Percentiles rank a stretch among this genome's conserved stretches.
Conservation (phyloP, 176 grass and related monocot genomes). For the Rhynchospora tenuis region DNA sequence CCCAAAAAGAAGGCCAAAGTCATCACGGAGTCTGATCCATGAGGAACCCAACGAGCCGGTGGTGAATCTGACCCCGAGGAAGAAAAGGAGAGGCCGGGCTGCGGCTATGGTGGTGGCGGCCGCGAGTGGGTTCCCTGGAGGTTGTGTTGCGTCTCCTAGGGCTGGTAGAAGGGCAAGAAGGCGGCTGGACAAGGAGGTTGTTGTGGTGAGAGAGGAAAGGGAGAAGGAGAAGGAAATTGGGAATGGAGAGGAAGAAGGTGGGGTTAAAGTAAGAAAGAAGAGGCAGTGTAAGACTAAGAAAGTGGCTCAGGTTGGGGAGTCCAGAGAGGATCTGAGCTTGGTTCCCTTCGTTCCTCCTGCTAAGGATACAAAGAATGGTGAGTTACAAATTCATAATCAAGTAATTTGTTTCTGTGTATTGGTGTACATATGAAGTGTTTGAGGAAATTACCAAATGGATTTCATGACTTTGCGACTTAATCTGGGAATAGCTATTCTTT, state of each 20-base stretch:
- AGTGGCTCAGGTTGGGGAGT: not conserved
- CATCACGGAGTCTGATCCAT: slow-evolving; percentile 1
- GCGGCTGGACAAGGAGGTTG: slow-evolving; percentile 60
- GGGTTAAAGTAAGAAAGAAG: slow-evolving; percentile 24
- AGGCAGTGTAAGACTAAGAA: slow-evolving; percentile 20
- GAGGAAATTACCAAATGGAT: not conserved
- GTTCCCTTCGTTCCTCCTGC: slow-evolving; percentile 32
- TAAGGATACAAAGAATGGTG: slow-evolving; percentile 17
- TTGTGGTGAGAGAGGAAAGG: slow-evolving; percentile 10
- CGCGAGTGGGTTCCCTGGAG: slow-evolving; percentile 21
- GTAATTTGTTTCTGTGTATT: not conserved
- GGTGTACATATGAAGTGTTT: slow-evolving; percentile 3
- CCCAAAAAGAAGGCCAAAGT: slow-evolving; percentile 23
- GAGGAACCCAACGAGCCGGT: slow-evolving; percentile 11
- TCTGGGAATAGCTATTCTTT: not conserved
- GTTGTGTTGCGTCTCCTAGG: slow-evolving; percentile 47
- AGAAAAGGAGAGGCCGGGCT: slow-evolving; percentile 27
- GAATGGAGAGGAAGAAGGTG: slow-evolving; percentile 40
- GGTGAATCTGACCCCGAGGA: slow-evolving; percentile 17
- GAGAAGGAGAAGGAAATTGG: slow-evolving; percentile 59
- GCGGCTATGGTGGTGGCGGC: slow-evolving; percentile 24
- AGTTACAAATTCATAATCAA: not conserved
- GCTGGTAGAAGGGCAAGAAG: slow-evolving; percentile 50
- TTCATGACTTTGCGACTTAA: not conserved
- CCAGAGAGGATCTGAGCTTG: slow-evolving; percentile 32